A percentile compares a stretch with the other conserved stretches of the same genome.
These are phyloP conservation scores for Protoeuglena noctilucae DNA, from an alignment of 139 green algal species.

Conservation along the genomic window DNA sequence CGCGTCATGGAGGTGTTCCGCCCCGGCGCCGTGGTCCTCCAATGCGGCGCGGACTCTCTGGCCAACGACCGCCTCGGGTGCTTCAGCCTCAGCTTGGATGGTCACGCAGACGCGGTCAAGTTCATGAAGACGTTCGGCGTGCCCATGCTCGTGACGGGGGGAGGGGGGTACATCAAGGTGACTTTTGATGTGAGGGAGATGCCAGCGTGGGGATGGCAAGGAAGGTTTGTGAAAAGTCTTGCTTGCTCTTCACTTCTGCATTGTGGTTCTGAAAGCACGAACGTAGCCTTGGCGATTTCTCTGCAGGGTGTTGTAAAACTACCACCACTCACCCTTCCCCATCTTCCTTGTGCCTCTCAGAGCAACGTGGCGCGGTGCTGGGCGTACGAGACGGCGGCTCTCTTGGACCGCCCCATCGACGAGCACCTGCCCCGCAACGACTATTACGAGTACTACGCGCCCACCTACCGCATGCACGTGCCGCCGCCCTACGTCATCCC, in stretches of 20 bases:
- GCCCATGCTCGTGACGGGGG: constrained; percentile 77
- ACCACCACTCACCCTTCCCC: too few relatives aligned
- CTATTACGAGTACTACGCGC: constrained; percentile 78
- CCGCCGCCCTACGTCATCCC: constrained; percentile 29
- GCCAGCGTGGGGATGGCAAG: too few relatives aligned
- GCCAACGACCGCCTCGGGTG: constrained; percentile 73
- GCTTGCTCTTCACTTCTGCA: too few relatives aligned
- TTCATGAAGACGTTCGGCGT: constrained; percentile 58
- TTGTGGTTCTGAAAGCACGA: too few relatives aligned
- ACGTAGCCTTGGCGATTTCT: too few relatives aligned
- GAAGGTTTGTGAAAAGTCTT: too few relatives aligned
- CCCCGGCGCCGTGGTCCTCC: constrained; percentile 78
- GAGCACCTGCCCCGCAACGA: constrained; percentile 71
- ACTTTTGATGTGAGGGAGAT: too few relatives aligned
- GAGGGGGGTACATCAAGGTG: constrained; percentile 94
- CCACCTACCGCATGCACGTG: constrained; percentile 49
- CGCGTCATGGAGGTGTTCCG: constrained; percentile 71
- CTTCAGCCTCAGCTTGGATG: constrained; percentile 80
- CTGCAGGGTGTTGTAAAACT: too few relatives aligned
- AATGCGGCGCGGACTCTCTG: constrained; percentile 82
- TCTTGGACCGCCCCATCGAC: constrained; percentile 35
- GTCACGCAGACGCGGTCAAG: constrained; percentile 65
- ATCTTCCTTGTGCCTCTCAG: too few relatives aligned
- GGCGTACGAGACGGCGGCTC: constrained; percentile 77
- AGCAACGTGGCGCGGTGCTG: constrained; percentile 90